Conservation (phyloP, 2,329 filamentous ascomycete species). For the Sphaerulina populicola region DNA sequence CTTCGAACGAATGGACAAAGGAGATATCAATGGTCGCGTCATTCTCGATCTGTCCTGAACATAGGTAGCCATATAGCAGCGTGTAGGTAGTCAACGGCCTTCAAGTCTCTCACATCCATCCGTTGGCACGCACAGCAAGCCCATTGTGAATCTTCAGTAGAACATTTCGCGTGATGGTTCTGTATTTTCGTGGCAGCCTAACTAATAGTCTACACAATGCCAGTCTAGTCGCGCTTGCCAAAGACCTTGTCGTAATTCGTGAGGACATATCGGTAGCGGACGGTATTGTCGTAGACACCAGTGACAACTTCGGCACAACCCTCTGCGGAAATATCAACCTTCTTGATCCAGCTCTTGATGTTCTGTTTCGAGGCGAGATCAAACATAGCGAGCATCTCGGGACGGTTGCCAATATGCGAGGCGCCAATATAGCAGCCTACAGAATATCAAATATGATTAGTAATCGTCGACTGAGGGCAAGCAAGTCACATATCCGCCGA, state of each 20-base stretch:
- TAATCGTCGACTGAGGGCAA: no score
- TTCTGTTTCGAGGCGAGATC: conserved; percentile 45
- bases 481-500: no score
- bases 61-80: neutral
- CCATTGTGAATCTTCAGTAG: neutral
- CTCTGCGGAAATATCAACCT: conserved; percentile 63
- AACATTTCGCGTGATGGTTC: no score
- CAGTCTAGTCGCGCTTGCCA: conserved; percentile 39
- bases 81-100: neutral
- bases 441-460: no score
- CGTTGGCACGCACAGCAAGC: neutral
- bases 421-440: conserved; percentile 41
- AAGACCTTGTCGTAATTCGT: conserved; percentile 61
- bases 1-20: conserved; percentile 42
- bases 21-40: conserved; percentile 41
- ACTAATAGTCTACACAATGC: no score
- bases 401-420: conserved; percentile 39
- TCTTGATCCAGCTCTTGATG: conserved; percentile 50
- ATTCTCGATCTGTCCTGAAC: conserved; percentile 37
- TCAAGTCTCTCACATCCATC: neutral
- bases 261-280: conserved; percentile 64
- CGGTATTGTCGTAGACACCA: conserved; percentile 57
- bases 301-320: conserved; percentile 62
- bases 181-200: no score
- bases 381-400: conserved; percentile 46